These are phyloP conservation scores for Suhomyces guaymorum DNA, from an alignment of 1,139 yeast genomes.

Conservation along the genomic window DNA sequence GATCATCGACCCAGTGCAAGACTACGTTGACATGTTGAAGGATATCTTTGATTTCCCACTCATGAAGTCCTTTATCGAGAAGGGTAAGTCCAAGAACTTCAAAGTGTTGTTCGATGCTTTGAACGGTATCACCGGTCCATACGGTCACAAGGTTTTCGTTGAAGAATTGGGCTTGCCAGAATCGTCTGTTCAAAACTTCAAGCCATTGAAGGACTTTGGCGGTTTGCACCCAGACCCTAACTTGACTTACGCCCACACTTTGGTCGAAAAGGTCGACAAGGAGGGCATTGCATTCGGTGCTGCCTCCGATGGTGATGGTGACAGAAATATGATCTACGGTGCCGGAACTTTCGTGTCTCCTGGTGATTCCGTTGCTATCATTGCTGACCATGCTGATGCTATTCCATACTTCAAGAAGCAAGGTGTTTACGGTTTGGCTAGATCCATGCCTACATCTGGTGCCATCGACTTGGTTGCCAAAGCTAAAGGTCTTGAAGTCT, in stretches of 20 bases:
- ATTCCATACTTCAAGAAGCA: conserved; percentile 88
- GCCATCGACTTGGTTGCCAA: conserved; percentile 93
- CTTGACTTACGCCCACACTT: conserved; percentile 86
- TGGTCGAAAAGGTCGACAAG: conserved; percentile 80
- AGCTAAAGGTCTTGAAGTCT: conserved; percentile 68
- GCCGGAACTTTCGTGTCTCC: conserved; percentile 95
- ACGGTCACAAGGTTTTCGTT: conserved; percentile 80
- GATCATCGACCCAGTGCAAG: conserved; percentile 78
- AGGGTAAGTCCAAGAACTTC: conserved; percentile 51
- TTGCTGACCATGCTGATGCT: conserved; percentile 85
- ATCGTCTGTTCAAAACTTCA: conserved; percentile 71
- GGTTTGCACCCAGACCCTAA: conserved; percentile 99
- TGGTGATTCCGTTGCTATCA: conserved; percentile 97
- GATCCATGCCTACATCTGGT: conserved; percentile 97
- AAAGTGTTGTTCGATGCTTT: conserved; percentile 83
- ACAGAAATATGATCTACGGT: conserved; percentile 97
- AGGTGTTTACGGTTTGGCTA: conserved; percentile 92
- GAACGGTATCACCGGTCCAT: conserved; percentile 97
- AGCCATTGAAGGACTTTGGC: conserved; percentile 88
- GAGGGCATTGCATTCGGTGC: conserved; percentile 92
- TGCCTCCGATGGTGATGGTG: conserved; percentile 99
- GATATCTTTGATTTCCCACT: conserved; percentile 85
- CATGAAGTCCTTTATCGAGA: conserved; percentile 67
- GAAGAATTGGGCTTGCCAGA: conserved; percentile 80
- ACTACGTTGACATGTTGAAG: conserved; percentile 77